phyloP scores from a whole-genome alignment of 306 rosid genomes.

The Dalbergia oliveri region DNA sequence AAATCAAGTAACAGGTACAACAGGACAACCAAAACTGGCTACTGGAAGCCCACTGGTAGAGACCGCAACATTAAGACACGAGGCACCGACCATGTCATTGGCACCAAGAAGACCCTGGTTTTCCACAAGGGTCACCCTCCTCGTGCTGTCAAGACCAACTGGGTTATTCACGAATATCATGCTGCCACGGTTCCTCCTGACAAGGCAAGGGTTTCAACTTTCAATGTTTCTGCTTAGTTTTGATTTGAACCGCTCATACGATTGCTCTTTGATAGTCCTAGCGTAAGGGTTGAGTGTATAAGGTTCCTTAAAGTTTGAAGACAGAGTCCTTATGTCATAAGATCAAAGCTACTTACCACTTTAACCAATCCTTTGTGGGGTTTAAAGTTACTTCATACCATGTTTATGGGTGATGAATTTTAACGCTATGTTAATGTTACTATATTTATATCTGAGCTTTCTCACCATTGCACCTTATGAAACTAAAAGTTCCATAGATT shows the following conservation, averaged over 20 bases:
- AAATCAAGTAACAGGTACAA: conserved; percentile 31
- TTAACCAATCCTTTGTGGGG: too few species aligned
- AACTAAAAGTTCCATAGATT: not conserved
- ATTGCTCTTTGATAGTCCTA: too few species aligned
- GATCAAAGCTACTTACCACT: not conserved
- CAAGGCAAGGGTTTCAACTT: conserved; percentile 30
- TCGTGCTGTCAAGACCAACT: conserved; percentile 46
- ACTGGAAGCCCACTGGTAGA: conserved; percentile 68
- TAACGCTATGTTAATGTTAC: too few species aligned
- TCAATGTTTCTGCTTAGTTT: too few species aligned
- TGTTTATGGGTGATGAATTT: not conserved
- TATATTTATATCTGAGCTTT: too few species aligned
- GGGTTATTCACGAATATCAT: conserved; percentile 73
- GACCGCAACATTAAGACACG: conserved; percentile 47
- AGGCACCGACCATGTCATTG: conserved; percentile 48
- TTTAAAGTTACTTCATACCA: not conserved
- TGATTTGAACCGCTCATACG: too few species aligned
- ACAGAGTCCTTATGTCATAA: not conserved
- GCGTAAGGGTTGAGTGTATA: too few species aligned
- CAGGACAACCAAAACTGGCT: conserved; percentile 58
- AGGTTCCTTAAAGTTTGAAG: too few species aligned
- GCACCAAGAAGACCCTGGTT: conserved; percentile 65
- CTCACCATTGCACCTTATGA: not conserved
- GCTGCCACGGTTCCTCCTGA: not conserved
- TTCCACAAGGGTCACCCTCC: conserved; percentile 52